Evolutionary conservation across 805 yeast species (phyloP), one percentile per base, ranked within the genome.

Genomic region (Wickerhamiella galacta): DNA sequence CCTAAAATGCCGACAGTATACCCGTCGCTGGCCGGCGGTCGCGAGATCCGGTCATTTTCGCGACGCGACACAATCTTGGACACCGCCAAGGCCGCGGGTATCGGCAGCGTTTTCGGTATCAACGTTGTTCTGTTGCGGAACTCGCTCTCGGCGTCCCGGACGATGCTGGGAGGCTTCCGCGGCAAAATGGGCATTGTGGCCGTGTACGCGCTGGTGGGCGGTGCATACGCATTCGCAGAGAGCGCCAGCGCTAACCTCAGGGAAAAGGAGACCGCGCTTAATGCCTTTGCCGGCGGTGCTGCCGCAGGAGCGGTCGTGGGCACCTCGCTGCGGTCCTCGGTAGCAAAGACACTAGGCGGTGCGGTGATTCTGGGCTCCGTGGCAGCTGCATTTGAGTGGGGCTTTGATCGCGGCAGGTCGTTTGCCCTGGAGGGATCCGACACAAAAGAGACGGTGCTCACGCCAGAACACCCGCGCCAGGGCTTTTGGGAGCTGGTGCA

Each of bases 401-500:
- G 49, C 39, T 44, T 45, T 32, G 40, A 45, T 39, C 41, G 49
- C 12, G 57, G 54, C 42, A 45, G 46, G 28, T 38, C 39, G 29
- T 33, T 40, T 34, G 41, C 50, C 28, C 46, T 48, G 26, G 28
- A 32, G 28, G 36, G 47, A 28, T 46, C 47, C 16, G 35, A 42
- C 25, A 42, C 44, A 20, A 44, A 44, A 25, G 72, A 37, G 66
- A 66, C 27, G 50, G 37, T 53, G 42, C 25, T 46, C 31, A 43
- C 49, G 26, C 49, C 53, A 36, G 60, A 50, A 39, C 43, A 46
- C 26, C 48, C 41, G 16, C 54, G 56, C 28, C 75, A 69, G 49
- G 73, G 73, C 24, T 77, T 78, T 58, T 81, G 83, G 83, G 87
- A 79, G 42, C 73, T 74, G 23, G 70, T 72, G 51, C 69, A 72